Evolutionary conservation across 192 early-diverging fungal genomes (phyloP).

Genomic region (Powellomyces hirtus): DNA sequence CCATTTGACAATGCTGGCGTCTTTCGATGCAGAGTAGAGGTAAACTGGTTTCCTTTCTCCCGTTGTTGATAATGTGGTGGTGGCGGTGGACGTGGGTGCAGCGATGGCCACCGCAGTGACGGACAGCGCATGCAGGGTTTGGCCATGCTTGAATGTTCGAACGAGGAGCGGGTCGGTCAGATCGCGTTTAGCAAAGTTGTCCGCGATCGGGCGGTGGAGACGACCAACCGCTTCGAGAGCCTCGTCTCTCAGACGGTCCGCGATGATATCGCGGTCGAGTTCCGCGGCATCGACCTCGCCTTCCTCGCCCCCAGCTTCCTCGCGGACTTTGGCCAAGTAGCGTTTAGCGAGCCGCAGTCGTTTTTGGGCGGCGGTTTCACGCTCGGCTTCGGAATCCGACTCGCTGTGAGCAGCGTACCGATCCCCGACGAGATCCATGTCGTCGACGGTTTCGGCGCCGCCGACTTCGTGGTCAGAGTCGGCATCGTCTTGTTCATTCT

Average conservation of each 20-base stretch:
- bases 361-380: constrained; percentile 91
- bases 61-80: too few relatives aligned
- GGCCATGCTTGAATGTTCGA: constrained; percentile 28
- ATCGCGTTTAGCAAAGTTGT: constrained; percentile 41
- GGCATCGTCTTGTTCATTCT: constrained; percentile 14
- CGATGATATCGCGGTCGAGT: constrained; percentile 91
- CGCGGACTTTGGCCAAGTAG: constrained; percentile 80
- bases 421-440: constrained; percentile 32
- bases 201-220: constrained; percentile 57
- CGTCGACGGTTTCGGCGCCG: constrained; percentile 25
- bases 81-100: constrained; percentile 29
- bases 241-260: constrained; percentile 78
- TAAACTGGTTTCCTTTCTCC: constrained; percentile 33
- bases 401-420: constrained; percentile 38
- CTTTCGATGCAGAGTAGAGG: constrained; percentile 89
- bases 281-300: constrained; percentile 87
- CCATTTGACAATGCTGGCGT: constrained; percentile 92
- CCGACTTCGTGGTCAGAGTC: constrained; percentile 20
- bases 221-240: constrained; percentile 57
- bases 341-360: constrained; percentile 89
- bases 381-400: constrained; percentile 61
- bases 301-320: constrained; percentile 57
- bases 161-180: constrained; percentile 28
- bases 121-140: constrained; percentile 71
- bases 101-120: constrained; percentile 78